These are phyloP conservation scores for Striga hermonthica DNA, from an alignment of 305 asterid species.

Conservation along the genomic window DNA sequence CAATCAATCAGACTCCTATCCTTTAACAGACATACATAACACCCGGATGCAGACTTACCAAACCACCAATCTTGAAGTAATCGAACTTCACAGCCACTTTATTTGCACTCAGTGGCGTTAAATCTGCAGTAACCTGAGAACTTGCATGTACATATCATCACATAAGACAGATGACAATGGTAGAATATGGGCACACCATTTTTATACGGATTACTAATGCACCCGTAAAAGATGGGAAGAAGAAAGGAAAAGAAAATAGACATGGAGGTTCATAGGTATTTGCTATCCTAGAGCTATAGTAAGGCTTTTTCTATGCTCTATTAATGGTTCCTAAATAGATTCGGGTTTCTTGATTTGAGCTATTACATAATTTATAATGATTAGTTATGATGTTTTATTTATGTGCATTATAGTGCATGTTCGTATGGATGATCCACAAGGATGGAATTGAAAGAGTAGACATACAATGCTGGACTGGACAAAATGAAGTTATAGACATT, in stretches of 20 bases:
- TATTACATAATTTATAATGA: too few relatives aligned
- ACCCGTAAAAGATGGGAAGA: too few relatives aligned
- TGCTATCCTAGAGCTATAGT: too few relatives aligned
- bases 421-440: neutral
- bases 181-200: too few relatives aligned
- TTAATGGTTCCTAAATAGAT: too few relatives aligned
- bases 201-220: too few relatives aligned
- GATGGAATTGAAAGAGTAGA: neutral
- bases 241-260: too few relatives aligned
- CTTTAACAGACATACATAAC: neutral
- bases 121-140: conserved; percentile 78
- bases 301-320: too few relatives aligned
- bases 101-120: conserved; percentile 67
- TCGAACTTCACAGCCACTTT: conserved; percentile 88
- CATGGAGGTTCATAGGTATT: too few relatives aligned
- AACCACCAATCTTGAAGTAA: conserved; percentile 72
- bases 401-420: neutral
- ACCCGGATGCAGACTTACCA: conserved; percentile 43
- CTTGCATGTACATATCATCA: neutral
- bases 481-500: neutral
- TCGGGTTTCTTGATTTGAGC: too few relatives aligned
- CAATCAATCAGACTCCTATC: neutral
- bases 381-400: neutral
- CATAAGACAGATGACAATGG: too few relatives aligned
- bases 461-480: neutral